These are phyloP conservation scores for Cupressus sempervirens DNA, from an alignment of 75 land plant genomes.

Conservation along the genomic window DNA sequence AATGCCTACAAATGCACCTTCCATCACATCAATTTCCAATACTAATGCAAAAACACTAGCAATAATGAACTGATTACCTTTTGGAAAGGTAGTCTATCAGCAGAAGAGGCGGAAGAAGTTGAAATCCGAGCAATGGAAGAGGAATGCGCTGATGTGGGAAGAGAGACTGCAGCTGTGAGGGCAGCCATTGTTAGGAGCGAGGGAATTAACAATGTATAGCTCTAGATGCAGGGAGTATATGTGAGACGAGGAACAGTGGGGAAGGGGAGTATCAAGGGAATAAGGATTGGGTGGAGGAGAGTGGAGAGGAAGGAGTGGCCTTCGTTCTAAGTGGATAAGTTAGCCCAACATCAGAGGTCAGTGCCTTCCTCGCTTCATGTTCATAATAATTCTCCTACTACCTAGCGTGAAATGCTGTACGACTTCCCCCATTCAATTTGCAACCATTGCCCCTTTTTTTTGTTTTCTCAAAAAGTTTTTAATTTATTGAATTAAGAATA, in stretches of 20 bases:
- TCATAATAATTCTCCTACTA: too few relatives aligned
- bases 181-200: conserved; percentile 15
- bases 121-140: conserved; percentile 28
- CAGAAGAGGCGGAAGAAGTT: background rate
- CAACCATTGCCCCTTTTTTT: too few relatives aligned
- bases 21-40: background rate
- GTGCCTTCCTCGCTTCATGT: too few relatives aligned
- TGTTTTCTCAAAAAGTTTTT: too few relatives aligned
- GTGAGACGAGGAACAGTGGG: background rate
- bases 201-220: background rate
- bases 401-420: too few relatives aligned
- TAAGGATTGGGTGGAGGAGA: background rate
- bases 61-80: conserved; percentile 17
- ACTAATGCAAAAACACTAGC: background rate
- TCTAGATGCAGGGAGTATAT: background rate
- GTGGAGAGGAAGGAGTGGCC: background rate
- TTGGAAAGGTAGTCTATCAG: conserved; percentile 21
- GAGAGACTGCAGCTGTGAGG: conserved; percentile 42
- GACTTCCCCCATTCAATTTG: too few relatives aligned
- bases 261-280: background rate
- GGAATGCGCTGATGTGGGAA: conserved; percentile 34
- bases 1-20: background rate
- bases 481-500: too few relatives aligned
- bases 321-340: background rate
- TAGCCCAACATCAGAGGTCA: background rate